Base-by-base conservation (phyloP, 2,329 filamentous ascomycete genomes). In the Clonostachys byssicola region DNA sequence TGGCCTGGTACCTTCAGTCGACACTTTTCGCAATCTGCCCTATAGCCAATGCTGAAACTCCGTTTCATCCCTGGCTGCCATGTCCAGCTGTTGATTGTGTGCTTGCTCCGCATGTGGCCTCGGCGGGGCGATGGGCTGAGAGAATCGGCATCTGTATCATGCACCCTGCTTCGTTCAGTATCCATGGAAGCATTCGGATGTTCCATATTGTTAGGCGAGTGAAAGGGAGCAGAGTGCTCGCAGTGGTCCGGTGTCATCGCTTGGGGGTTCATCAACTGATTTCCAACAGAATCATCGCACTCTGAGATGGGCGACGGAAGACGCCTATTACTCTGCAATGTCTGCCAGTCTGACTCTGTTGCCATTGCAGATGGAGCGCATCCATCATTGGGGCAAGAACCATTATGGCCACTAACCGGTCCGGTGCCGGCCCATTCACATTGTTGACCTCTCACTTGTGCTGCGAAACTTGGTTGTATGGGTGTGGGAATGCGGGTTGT, bases 11-110 rank as follows among this genome's bases (percentile, higher is more conserved):
- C 85, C 60, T 84, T 87, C 60, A 80, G 74, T 41, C 77, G 78
- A 66, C 88, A 92, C 65, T 90, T 90, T 51, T 90, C 86, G 61
- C 88, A 92, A 63, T 89, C 87, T 12, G 83, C 77, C 52, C 87
- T 74, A 67, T 86, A 91, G 44, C 88, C 88, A 80, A 91, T 89
- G 57, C 85, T 88, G 62, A 91, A 86, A 51, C 78, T 82, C 61
- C 80, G 81, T 66, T 86, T 87, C 77, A 81, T 82, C 53, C 80
- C 79, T 0, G 79, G 78, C 51, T 82, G 77, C 57, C 73, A 70
- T 3, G 80, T 83, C 80, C 79, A 83, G 47, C 72, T 74, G 58
- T 81, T 80, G 47, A 83, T 64, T 0, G 80, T 83, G 55, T 83
- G 80, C 46, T 76, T 75, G 53, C 76, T 81, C 45, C 80, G 73